phyloP scores from a whole-genome alignment of 2,329 filamentous ascomycete genomes.

The Epichloe scottii region DNA sequence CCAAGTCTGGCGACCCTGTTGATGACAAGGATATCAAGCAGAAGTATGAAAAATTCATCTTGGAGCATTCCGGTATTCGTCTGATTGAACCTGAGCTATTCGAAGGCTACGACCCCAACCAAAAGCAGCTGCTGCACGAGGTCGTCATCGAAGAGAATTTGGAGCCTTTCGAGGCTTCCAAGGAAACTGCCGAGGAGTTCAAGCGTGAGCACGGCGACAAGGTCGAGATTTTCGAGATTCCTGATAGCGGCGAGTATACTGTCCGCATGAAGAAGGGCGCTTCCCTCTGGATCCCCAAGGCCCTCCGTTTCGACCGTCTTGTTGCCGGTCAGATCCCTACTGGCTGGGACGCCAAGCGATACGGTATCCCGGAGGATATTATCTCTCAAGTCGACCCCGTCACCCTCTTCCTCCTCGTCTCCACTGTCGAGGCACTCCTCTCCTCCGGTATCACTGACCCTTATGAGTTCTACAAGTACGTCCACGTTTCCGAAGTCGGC shows the following conservation, averaged over 20 bases:
- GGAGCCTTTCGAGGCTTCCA: constrained; percentile 92
- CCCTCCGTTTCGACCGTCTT: constrained; percentile 89
- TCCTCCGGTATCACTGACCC: constrained; percentile 94
- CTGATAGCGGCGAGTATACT: constrained; percentile 85
- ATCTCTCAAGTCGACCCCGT: constrained; percentile 96
- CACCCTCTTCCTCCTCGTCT: constrained; percentile 88
- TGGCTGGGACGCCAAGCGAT: constrained; percentile 92
- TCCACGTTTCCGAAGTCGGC: constrained; percentile 93
- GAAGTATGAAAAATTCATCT: constrained; percentile 94
- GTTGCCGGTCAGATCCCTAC: constrained; percentile 95
- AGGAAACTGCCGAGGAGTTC: constrained; percentile 96
- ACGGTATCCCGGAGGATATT: constrained; percentile 95
- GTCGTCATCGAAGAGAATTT: constrained; percentile 95
- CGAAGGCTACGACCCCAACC: constrained; percentile 90
- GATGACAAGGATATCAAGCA: constrained; percentile 96
- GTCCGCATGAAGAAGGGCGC: constrained; percentile 94
- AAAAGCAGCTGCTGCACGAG: constrained; percentile 97
- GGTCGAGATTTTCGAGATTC: constrained; percentile 92
- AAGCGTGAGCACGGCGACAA: constrained; percentile 94
- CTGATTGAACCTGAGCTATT: constrained; percentile 96
- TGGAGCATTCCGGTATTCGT: constrained; percentile 94
- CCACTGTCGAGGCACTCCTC: constrained; percentile 81
- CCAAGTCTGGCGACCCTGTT: constrained; percentile 86
- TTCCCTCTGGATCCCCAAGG: constrained; percentile 90
- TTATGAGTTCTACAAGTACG: constrained; percentile 99